Evolutionary conservation across 2,329 filamentous ascomycete species (phyloP), one percentile per base, ranked within the genome.

Genomic region (Orbilia javanica): DNA sequence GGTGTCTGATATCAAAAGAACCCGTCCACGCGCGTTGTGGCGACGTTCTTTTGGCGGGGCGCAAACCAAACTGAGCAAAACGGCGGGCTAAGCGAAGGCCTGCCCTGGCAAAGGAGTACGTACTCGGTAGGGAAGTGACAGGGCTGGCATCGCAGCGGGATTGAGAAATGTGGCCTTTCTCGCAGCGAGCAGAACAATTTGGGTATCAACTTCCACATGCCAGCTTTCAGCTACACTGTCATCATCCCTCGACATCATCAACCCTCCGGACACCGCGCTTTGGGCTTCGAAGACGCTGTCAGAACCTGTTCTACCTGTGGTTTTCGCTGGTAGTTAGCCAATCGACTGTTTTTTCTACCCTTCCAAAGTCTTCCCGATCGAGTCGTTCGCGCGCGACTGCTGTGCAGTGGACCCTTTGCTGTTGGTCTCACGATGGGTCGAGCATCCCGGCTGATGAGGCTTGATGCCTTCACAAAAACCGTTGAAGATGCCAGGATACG

Each of bases 381-480:
- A 46, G 44, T 36, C 46, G 64, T 64, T 50, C 42, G 42, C 65
- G 62, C 74, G 81, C 84, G 83, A 82, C 79, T 82, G 80, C 79
- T 80, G 82, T 80, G 18, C 8, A 20, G 42, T 44, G 66, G 79
- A 80, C 62, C 52, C 50, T 74, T 66, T 29, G 50, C 46, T 36
- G 64, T 60, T 69, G 34, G 72, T 74, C 79, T 63, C 72, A 80
- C 80, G 48, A 98, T 98, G 96, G 88, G 94, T 81, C 86, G 91
- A 83, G 97, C 97, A 87, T 97, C 93, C 82, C 91, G 96, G 85
- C 97, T 99, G 84, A 97, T 93, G 77, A 91, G 92, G 89, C 93
- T 99, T 80, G 96, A 99, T 85, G 96, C 96, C 88, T 99, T 99
- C 84, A 97, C 95, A 64, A 99, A 99, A 86, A 99, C 96, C 11